phyloP scores from a whole-genome alignment of 2,329 filamentous ascomycete genomes.

The Talaromyces albobiverticillius region DNA sequence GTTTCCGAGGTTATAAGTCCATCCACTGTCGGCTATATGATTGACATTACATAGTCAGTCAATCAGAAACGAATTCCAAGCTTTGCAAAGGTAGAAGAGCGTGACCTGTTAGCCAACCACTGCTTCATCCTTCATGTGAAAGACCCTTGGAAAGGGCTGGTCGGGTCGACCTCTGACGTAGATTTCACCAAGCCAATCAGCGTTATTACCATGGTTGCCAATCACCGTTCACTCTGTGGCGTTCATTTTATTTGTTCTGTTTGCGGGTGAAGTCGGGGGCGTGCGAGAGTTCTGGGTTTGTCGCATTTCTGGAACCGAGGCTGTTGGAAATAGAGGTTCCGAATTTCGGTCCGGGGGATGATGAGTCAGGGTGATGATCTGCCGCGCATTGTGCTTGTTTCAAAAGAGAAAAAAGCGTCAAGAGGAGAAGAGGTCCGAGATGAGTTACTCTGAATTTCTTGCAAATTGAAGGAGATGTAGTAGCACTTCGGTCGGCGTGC shows the following conservation, averaged over 20 bases:
- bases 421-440: too few species aligned
- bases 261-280: constrained; percentile 14
- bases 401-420: too few species aligned
- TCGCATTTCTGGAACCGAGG: constrained; percentile 7
- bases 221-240: background rate
- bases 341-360: constrained; percentile 4
- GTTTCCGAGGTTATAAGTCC: background rate
- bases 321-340: constrained; percentile 5
- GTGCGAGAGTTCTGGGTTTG: background rate
- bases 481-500: background rate
- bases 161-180: background rate
- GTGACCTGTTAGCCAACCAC: background rate
- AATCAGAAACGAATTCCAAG: background rate
- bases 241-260: background rate
- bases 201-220: background rate
- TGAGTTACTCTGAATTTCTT: background rate
- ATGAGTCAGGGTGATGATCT: background rate
- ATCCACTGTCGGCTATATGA: background rate
- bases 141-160: background rate
- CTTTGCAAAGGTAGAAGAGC: background rate
- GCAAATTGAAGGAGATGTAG: background rate
- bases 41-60: background rate
- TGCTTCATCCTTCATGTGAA: background rate
- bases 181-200: background rate
- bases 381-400: too few species aligned